phyloP scores from a whole-genome alignment of 345 rosid species.

The Salix brachista region DNA sequence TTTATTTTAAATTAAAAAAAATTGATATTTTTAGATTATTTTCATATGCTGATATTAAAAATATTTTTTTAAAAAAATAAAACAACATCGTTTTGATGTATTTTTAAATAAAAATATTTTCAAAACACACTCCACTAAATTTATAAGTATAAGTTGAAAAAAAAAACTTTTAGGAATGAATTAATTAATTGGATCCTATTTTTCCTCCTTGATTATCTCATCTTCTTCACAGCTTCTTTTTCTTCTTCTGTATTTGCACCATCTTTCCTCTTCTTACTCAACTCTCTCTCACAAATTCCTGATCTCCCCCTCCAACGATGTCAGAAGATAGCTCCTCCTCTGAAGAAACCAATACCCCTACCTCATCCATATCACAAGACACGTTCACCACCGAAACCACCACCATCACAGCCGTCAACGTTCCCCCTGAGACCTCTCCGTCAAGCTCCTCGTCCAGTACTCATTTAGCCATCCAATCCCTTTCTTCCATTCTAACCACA shows the following conservation, averaged over 20 bases:
- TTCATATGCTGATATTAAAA: fast-evolving
- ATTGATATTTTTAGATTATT: too few species aligned
- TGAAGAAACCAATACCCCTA: background rate
- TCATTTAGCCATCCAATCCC: constrained; percentile 39
- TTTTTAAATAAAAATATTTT: fast-evolving
- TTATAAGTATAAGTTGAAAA: too few species aligned
- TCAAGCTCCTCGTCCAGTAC: constrained; percentile 22
- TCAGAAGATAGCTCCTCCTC: background rate
- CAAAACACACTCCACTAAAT: too few species aligned
- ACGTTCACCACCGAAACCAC: background rate
- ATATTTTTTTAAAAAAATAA: too few species aligned
- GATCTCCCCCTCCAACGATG: background rate
- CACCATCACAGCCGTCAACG: background rate
- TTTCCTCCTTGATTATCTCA: constrained; percentile 10
- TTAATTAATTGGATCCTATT: background rate
- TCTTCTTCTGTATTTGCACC: background rate
- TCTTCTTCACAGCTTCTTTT: background rate
- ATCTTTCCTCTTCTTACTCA: background rate
- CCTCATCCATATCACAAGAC: background rate
- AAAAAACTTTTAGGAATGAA: too few species aligned
- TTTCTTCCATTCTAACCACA: constrained; percentile 42
- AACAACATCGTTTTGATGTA: too few species aligned
- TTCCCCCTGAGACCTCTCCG: constrained; percentile 6
- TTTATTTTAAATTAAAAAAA: too few species aligned
- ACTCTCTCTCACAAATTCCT: background rate